Evolutionary conservation across 1,284 basidiomycete species (phyloP).

Genomic region (Ganoderma leucocontextum): DNA sequence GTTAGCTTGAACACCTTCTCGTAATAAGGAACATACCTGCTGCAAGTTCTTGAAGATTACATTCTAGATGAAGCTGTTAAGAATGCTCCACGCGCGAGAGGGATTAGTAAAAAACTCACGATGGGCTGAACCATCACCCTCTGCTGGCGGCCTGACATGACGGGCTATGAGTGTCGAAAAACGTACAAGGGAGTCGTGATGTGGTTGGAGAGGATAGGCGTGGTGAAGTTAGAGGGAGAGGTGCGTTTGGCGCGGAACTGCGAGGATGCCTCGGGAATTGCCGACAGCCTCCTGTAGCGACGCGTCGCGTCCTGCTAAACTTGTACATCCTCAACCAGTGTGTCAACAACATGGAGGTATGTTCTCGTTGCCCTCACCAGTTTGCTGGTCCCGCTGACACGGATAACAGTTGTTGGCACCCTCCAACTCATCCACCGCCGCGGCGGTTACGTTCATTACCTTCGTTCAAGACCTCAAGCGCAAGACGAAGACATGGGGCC

Average conservation of each 20-base stretch:
- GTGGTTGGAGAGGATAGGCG: constrained; percentile 16
- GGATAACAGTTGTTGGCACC: constrained; percentile 51
- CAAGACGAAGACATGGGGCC: constrained; percentile 97
- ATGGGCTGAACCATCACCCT: constrained; percentile 98
- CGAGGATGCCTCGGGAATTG: constrained; percentile 31
- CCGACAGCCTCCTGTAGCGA: constrained; percentile 37
- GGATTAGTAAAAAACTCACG: constrained; percentile 59
- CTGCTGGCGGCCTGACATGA: constrained; percentile 91
- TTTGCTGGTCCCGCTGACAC: neutral
- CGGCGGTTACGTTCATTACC: constrained; percentile 98
- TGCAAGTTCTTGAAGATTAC: constrained; percentile 99
- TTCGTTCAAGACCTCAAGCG: constrained; percentile 99
- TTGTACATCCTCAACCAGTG: constrained; percentile 38
- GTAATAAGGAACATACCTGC: constrained; percentile 54
- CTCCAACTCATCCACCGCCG: constrained; percentile 88
- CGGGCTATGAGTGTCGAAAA: constrained; percentile 44
- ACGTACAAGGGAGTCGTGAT: constrained; percentile 24
- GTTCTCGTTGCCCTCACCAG: constrained; percentile 7
- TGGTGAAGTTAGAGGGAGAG: constrained; percentile 2
- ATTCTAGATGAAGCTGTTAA: constrained; percentile 67
- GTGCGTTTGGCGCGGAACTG: constrained; percentile 24
- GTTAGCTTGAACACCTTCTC: constrained; percentile 25
- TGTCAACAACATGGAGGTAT: constrained; percentile 47
- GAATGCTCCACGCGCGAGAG: constrained; percentile 22
- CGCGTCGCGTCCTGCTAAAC: constrained; percentile 40